Evolutionary conservation across 1,284 basidiomycete species (phyloP), one percentile per base, ranked within the genome.

Genomic region (Pascua sp.): DNA sequence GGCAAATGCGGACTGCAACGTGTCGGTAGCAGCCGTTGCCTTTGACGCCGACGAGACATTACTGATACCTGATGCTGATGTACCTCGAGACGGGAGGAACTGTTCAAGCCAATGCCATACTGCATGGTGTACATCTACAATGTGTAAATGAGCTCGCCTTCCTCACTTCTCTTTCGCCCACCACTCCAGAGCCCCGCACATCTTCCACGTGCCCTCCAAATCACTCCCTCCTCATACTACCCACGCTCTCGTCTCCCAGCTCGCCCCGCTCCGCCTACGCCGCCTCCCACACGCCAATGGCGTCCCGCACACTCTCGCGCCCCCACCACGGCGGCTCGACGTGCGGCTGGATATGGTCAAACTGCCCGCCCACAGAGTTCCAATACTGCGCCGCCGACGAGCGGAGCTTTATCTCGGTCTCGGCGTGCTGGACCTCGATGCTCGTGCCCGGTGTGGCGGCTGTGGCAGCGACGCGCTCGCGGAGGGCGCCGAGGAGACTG

Each of bases 281-380:
- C n/a, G 47, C n/a, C 69, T 32, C 24, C 24, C 67, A 72, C 18
- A 61, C 55, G 12, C 45, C 51, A 11, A 70, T 40, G 1, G 63
- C 64, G 15, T 66, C 62, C n/a, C 50, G 42, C 16, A 67, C 44
- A 56, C 66, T 67, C 11, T 64, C 62, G n/a, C 56, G 47, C 52
- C 66, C 70, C 70, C 70, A 72, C 42, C 42, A 38, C 18, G 42
- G 16, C 37, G 24, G 13, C 44, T 49, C 52, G 12, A 16, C 39
- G 2, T 42, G 32, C 15, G 15, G 43, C 39, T 15, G 47, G 4
- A 12, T 48, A 4, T 44, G 45, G 53, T 67, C 67, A 45, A 56
- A 70, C 45, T 54, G 50, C 10, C 13, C 40, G 1, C 17, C 50
- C 17, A 68, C 36, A 11, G 51, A 18, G 8, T 24, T 42, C 11